Percentiles rank a stretch among this genome's conserved stretches.
These are phyloP conservation scores for Neoscytalidium dimidiatum DNA, from an alignment of 2,329 filamentous ascomycete genomes.

Conservation along the genomic window DNA sequence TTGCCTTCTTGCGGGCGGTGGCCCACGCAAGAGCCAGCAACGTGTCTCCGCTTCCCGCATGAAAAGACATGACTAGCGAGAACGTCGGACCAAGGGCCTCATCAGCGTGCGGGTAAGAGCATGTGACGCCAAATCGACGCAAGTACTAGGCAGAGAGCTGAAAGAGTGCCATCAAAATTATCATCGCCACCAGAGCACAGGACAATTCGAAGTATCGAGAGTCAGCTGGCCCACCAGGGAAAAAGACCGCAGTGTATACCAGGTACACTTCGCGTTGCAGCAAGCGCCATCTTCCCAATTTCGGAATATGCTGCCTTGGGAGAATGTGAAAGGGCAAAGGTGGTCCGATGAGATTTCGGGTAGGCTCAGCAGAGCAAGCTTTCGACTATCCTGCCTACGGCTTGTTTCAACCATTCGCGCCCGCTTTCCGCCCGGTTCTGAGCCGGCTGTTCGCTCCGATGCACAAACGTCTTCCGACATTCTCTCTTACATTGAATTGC, in stretches of 20 bases:
- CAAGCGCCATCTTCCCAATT: neutral
- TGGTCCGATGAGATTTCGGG: neutral
- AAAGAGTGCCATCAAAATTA: neutral
- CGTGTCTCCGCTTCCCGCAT: neutral
- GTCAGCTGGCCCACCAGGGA: neutral
- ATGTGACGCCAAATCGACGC: neutral
- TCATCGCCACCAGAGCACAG: neutral
- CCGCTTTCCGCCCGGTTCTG: too few species aligned
- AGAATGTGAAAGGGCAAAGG: too few species aligned
- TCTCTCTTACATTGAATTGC: neutral
- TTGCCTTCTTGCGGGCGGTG: neutral
- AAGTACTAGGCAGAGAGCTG: neutral
- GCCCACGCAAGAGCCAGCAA: neutral
- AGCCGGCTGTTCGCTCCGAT: too few species aligned
- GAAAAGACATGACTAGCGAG: neutral
- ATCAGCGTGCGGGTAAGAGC: neutral
- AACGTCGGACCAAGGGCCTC: neutral
- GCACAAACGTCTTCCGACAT: too few species aligned
- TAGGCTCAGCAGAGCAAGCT: too few species aligned
- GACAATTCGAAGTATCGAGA: neutral
- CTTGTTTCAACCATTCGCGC: too few species aligned
- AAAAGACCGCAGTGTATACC: neutral
- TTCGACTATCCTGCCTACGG: too few species aligned
- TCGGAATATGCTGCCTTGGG: neutral
- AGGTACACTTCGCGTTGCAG: neutral